Evolutionary conservation across 495 filamentous ascomycete genomes (phyloP), one percentile per base, ranked within the genome.

Genomic region (Hypoxylon subgilvum): DNA sequence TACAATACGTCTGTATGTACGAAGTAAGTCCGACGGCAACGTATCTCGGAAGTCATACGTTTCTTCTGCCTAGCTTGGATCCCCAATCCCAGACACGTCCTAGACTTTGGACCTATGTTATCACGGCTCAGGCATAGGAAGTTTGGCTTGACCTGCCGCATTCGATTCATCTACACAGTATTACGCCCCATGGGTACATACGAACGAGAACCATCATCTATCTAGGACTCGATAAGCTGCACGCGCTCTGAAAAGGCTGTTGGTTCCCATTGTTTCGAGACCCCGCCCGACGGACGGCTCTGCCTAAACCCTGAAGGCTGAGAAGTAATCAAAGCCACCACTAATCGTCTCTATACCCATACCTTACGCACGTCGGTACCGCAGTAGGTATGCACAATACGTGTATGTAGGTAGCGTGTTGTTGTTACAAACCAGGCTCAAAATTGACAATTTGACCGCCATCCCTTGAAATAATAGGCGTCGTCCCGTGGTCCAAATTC

Each of bases 1-100:
- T n/a, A n/a, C n/a, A n/a, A n/a, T n/a, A n/a, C n/a, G n/a, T n/a
- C n/a, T n/a, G n/a, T n/a, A n/a, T n/a, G n/a, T n/a, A n/a, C n/a
- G n/a, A n/a, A n/a, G n/a, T n/a, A n/a, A n/a, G n/a, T n/a, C n/a
- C 46, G 59, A 51, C 52, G 47, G 36, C 52, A 51, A 56, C 40
- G 52, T 40, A 63, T 56, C 40, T 56, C 39, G 18, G 39, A 35
- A 53, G 60, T 57, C 53, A 63, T 49, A 58, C 36, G 38, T 49
- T 31, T 49, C 60, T 46, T 58, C 48, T 53, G 43, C 60, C 49
- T 49, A 50, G 49, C 53, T 39, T 57, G 31, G 60, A 63, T 57
- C 52, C 52, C 48, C 48, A 36, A 52, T 63, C 60, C 60, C 14
- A 44, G 60, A 57, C 52, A 52, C 25, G 16, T 47, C 1, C 2